Evolutionary conservation across 192 early-diverging fungal species (phyloP), one percentile per base, ranked within the genome.

Genomic region (Phlyctochytrium bullatum): DNA sequence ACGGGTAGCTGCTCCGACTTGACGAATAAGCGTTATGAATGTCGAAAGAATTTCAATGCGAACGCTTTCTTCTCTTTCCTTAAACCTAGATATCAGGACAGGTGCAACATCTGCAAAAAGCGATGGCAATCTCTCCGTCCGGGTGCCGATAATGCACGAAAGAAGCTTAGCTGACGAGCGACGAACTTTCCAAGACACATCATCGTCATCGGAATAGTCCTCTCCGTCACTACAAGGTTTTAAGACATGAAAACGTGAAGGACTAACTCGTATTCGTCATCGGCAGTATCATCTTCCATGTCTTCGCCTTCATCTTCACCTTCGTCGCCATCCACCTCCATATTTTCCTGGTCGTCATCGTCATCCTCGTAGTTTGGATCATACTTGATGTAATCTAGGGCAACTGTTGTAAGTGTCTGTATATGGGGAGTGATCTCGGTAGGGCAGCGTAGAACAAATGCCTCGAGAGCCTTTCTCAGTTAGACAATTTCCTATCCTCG

Each of bases 101-200:
- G 92, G 92, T 0, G 88, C 84, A 34, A 95, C 87, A 10, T 63
- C 78, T 14, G 81, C 58, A 67, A 91, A 90, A 25, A 93, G 73
- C 58, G 84, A 76, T 50, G 68, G 65, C 4, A 92, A 76, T 33
- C 88, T 57, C 54, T 92, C 89, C 27, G 88, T 80, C 3, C 88
- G 87, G 0, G 92, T 92, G 40, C 76, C 83, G 53, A 95, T 89
- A 36, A 85, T 63, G 35, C 83, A 71, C 1, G 81, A 64, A 0
- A 95, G 71, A 2, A 93, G 65, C 66, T 91, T 92, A 4, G 88
- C 81, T n/a, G 90, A 80, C 1, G 91, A 86, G 14, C 89, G 80
- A 52, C 93, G 89, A 3, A 94, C 93, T 70, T 95, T 95, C 92
- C 92, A 95, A 1, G 91, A 92, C 64, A 94, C 81, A 65, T 95